These are phyloP conservation scores for Termitomyces sp. DNA, from an alignment of 768 basidiomycete genomes.

Conservation along the genomic window DNA sequence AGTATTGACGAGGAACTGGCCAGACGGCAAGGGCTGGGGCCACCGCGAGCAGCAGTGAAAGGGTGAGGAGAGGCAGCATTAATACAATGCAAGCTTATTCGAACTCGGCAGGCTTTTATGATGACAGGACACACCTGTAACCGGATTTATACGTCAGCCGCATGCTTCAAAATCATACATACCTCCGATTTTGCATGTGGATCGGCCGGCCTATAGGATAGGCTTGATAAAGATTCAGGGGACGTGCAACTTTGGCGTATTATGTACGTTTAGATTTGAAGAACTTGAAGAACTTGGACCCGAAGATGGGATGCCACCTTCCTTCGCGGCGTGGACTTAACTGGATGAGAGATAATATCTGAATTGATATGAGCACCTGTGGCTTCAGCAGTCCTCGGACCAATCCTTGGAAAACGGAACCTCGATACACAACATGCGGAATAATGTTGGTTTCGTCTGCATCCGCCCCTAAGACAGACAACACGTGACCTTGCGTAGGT, in stretches of 20 bases:
- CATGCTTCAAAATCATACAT: neutral
- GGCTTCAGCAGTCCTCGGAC: neutral
- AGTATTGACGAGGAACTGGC: slow-evolving; percentile 36
- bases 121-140: neutral
- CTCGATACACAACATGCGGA: too few species aligned
- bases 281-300: neutral
- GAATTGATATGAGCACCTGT: neutral
- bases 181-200: neutral
- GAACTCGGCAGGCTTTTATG: neutral
- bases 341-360: neutral
- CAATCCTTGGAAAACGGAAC: neutral
- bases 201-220: neutral
- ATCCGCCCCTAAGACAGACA: neutral
- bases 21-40: slow-evolving; percentile 25
- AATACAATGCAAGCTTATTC: neutral
- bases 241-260: neutral
- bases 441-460: too few species aligned
- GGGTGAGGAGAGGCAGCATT: slow-evolving; percentile 11
- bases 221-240: neutral
- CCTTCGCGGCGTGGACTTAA: neutral
- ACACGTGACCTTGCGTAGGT: neutral
- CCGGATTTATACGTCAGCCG: slow-evolving; percentile 7
- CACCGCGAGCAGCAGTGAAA: slow-evolving; percentile 16
- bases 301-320: neutral
- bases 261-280: neutral